These are phyloP conservation scores for Salvia rosmarinus DNA, from an alignment of 257 asterid species.

Conservation along the genomic window DNA sequence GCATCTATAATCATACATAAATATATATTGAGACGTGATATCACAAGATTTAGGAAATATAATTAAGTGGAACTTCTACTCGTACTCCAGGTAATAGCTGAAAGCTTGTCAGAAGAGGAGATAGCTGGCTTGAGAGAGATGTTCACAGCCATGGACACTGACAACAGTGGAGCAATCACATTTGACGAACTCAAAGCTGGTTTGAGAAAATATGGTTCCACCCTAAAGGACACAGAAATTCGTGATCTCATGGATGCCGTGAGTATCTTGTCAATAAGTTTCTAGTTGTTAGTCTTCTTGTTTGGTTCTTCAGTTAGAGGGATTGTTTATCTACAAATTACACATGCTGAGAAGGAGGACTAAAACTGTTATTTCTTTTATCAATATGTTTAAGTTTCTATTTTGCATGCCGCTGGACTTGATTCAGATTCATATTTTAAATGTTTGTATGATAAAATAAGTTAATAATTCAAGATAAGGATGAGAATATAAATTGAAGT, in stretches of 20 bases:
- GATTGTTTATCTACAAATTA: no score
- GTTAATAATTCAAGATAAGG: no score
- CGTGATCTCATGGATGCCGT: slow-evolving; percentile 98
- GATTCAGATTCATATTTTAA: not conserved
- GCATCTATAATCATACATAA: not conserved
- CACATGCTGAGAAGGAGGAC: no score
- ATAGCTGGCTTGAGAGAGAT: slow-evolving; percentile 90
- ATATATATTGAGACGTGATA: slow-evolving; percentile 24
- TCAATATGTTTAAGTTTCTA: not conserved
- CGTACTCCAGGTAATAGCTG: slow-evolving; percentile 80
- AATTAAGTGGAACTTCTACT: slow-evolving; percentile 29
- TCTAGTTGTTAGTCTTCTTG: not conserved
- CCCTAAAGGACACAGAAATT: slow-evolving; percentile 82
- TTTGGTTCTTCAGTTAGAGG: not conserved
- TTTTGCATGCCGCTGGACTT: no score
- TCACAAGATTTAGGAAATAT: slow-evolving; percentile 17
- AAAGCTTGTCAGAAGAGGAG: slow-evolving; percentile 96
- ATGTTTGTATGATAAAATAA: not conserved
- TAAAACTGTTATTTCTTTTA: no score
- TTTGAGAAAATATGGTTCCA: slow-evolving; percentile 86
- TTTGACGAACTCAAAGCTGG: slow-evolving; percentile 96
- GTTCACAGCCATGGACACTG: slow-evolving; percentile 95
- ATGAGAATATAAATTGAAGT: no score
- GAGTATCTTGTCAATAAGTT: slow-evolving; percentile 32
- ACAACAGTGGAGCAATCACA: slow-evolving; percentile 91